Evolutionary conservation across 768 basidiomycete genomes (phyloP).

Genomic region (Plicaturopsis crispa): DNA sequence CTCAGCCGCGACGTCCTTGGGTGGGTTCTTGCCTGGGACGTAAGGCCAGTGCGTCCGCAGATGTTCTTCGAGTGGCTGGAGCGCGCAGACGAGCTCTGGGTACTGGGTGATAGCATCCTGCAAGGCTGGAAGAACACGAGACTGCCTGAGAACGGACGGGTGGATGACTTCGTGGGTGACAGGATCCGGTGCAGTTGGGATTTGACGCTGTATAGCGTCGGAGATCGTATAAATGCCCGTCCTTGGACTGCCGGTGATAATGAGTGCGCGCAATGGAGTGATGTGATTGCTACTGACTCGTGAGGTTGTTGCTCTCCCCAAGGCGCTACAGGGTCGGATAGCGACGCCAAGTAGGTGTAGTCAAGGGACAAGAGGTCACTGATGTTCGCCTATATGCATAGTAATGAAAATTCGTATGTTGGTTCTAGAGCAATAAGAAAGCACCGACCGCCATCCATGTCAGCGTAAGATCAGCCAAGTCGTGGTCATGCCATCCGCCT

Average conservation of each 20-base stretch:
- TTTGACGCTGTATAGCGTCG: conserved; percentile 32
- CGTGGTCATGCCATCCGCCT: conserved; percentile 62
- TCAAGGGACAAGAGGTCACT: conserved; percentile 51
- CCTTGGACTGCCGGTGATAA: conserved; percentile 28
- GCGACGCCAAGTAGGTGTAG: conserved; percentile 37
- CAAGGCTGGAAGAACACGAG: conserved; percentile 24
- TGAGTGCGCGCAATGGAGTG: conserved; percentile 2
- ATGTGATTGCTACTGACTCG: conserved; percentile 33
- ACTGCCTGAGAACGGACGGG: conserved; percentile 47
- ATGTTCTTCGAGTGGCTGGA: conserved; percentile 46
- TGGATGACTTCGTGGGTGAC: conserved; percentile 57
- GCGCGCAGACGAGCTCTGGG: conserved; percentile 32
- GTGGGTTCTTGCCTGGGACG: conserved; percentile 16
- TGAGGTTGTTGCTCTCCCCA: conserved; percentile 64
- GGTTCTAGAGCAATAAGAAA: conserved; percentile 9
- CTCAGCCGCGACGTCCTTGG: neutral
- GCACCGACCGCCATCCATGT: conserved; percentile 56
- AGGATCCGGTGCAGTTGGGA: conserved; percentile 37
- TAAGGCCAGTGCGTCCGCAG: conserved; percentile 42
- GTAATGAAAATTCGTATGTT: conserved; percentile 5
- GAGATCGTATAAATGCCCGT: conserved; percentile 50
- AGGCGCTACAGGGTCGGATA: conserved; percentile 41
- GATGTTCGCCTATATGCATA: conserved; percentile 41
- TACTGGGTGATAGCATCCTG: conserved; percentile 27
- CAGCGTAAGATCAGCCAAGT: conserved; percentile 58